phyloP scores from a whole-genome alignment of 495 filamentous ascomycete species.

The Jackrogersella minutella region DNA sequence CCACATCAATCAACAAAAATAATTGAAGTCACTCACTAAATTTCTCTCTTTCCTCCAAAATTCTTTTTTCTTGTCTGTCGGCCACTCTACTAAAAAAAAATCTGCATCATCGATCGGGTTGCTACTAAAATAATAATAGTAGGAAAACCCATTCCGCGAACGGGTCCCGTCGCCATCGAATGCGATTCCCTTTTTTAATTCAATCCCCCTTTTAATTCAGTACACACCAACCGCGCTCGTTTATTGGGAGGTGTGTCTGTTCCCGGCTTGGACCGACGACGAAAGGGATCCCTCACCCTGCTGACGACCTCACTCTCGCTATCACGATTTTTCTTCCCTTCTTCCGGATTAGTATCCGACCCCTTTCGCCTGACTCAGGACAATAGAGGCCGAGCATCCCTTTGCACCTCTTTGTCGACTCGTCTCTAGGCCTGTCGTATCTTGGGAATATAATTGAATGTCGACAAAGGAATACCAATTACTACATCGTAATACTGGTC shows the following conservation, averaged over 20 bases:
- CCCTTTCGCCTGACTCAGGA: constrained; percentile 19
- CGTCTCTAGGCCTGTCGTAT: neutral
- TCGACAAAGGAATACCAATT: constrained; percentile 28
- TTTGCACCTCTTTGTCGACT: constrained; percentile 29
- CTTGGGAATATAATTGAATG: constrained; percentile 20
- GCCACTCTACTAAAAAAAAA: neutral
- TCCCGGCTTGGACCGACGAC: constrained; percentile 28
- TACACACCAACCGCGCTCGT: constrained; percentile 25
- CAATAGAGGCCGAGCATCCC: constrained; percentile 20
- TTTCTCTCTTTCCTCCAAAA: neutral
- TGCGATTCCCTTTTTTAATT: constrained; percentile 15
- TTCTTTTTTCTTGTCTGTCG: neutral
- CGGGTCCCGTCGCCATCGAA: constrained; percentile 31
- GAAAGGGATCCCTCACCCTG: neutral
- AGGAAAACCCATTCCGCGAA: constrained; percentile 35
- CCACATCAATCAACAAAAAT: neutral
- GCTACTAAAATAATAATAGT: neutral
- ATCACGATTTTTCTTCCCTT: constrained; percentile 24
- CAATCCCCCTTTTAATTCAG: constrained; percentile 15
- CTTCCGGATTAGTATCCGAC: constrained; percentile 22
- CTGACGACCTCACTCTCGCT: constrained; percentile 27
- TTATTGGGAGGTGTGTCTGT: constrained; percentile 18
- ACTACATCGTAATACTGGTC: neutral
- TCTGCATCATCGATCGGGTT: neutral
- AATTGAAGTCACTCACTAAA: neutral